These are phyloP conservation scores for Hyaloscypha finlandica DNA, from an alignment of 495 filamentous ascomycete species.

Conservation along the genomic window DNA sequence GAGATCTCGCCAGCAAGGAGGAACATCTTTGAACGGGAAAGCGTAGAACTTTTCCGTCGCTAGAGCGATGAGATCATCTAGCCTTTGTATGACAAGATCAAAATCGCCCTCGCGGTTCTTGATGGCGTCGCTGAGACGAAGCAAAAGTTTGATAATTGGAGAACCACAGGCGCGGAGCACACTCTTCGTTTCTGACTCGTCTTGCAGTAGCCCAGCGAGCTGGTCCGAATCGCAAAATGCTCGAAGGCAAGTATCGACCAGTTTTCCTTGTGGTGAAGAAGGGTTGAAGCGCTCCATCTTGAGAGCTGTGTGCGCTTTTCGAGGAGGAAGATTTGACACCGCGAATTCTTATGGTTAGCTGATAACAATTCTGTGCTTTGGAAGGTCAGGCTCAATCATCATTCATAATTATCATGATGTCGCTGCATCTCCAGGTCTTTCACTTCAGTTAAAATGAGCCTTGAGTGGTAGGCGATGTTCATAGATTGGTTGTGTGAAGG, in stretches of 20 bases:
- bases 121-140: constrained; percentile 3
- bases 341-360: not conserved
- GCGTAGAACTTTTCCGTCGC: constrained; percentile 67
- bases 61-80: constrained; percentile 45
- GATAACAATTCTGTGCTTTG: not conserved
- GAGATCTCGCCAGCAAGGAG: constrained; percentile 71
- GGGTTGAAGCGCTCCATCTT: not conserved
- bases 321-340: too few species aligned
- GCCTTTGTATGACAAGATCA: constrained; percentile 34
- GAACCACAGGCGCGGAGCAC: constrained; percentile 11
- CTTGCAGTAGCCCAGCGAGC: not conserved
- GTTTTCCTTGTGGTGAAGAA: not conserved
- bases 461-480: too few species aligned
- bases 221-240: not conserved
- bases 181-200: not conserved
- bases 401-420: not conserved
- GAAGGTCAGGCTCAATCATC: not conserved
- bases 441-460: too few species aligned
- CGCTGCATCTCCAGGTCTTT: not conserved
- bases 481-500: too few species aligned
- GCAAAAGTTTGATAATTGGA: constrained; percentile 12
- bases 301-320: not conserved
- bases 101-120: constrained; percentile 9
- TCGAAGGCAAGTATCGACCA: not conserved
- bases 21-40: constrained; percentile 74